phyloP scores from a whole-genome alignment of 306 rosid genomes.

The Pachyrhizus erosus region DNA sequence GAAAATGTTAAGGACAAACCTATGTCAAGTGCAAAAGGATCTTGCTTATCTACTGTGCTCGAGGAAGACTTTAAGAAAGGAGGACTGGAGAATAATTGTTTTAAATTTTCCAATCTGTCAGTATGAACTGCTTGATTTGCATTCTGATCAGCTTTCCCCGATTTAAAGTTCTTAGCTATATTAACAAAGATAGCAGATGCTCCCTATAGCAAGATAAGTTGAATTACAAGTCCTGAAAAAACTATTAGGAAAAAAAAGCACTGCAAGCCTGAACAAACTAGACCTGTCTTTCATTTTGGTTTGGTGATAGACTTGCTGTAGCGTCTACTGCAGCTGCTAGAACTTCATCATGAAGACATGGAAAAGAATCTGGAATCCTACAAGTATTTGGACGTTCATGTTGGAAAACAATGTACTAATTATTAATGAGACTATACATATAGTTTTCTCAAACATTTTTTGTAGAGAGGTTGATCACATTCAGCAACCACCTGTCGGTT shows the following conservation, averaged over 20 bases:
- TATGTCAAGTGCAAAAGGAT: conserved; percentile 59
- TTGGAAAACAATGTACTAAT: conserved; percentile 26
- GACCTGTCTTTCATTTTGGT: conserved; percentile 67
- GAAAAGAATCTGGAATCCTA: conserved; percentile 74
- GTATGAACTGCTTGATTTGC: conserved; percentile 44
- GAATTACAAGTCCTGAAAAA: conserved; percentile 29
- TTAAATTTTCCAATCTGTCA: conserved; percentile 50
- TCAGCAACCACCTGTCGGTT: conserved; percentile 34
- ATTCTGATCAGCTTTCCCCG: conserved; percentile 44
- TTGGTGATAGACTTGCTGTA: conserved; percentile 49
- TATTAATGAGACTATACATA: conserved; percentile 3
- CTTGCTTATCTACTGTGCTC: conserved; percentile 48
- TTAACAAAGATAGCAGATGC: conserved; percentile 52
- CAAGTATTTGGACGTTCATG: conserved; percentile 31
- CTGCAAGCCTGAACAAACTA: conserved; percentile 43
- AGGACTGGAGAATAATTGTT: conserved; percentile 76
- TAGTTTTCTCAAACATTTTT: background rate
- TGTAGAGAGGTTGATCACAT: conserved; percentile 27
- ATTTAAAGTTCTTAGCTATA: conserved; percentile 57
- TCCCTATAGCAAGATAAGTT: conserved; percentile 58
- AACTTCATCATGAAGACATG: conserved; percentile 81
- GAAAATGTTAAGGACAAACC: conserved; percentile 57
- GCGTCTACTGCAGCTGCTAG: conserved; percentile 71
- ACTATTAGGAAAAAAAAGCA: conserved; percentile 38
- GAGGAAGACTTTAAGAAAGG: conserved; percentile 79